Evolutionary conservation across 306 rosid genomes (phyloP).

Genomic region (Medicago ruthenica): DNA sequence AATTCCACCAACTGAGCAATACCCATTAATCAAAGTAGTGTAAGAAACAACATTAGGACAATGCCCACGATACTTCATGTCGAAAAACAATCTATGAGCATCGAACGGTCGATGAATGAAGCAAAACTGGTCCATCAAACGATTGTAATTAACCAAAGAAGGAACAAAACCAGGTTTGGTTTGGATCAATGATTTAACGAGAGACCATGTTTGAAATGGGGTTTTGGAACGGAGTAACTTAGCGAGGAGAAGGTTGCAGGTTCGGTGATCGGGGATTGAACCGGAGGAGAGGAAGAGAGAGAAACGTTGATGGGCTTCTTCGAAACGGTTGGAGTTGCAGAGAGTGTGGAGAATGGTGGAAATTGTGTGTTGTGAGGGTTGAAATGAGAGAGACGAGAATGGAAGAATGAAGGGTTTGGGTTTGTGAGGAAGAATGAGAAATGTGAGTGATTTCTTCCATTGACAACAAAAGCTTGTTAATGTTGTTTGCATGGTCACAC

Average conservation of each 20-base stretch:
- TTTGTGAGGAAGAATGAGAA: constrained; percentile 25
- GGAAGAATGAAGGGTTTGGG: constrained; percentile 30
- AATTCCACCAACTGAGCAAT: constrained; percentile 52
- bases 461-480: background rate
- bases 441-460: constrained; percentile 29
- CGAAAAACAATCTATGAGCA: constrained; percentile 71
- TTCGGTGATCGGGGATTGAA: constrained; percentile 74
- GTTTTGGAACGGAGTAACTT: constrained; percentile 62
- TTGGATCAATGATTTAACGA: constrained; percentile 45
- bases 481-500: constrained; percentile 15
- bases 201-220: constrained; percentile 58
- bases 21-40: constrained; percentile 78
- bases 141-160: constrained; percentile 73
- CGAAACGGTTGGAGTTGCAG: constrained; percentile 70
- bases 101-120: constrained; percentile 47
- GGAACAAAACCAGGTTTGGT: constrained; percentile 71
- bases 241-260: constrained; percentile 80
- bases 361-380: constrained; percentile 41
- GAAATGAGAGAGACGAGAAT: constrained; percentile 18
- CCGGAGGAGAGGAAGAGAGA: constrained; percentile 55
- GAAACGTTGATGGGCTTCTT: constrained; percentile 72
- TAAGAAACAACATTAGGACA: constrained; percentile 72
- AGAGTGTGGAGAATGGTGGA: constrained; percentile 67
- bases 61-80: constrained; percentile 76
- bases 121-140: constrained; percentile 85